A percentile compares a stretch with the other conserved stretches of the same genome.
These are phyloP conservation scores for Aspergillus funiculosus DNA, from an alignment of 495 filamentous ascomycete genomes.

Conservation along the genomic window DNA sequence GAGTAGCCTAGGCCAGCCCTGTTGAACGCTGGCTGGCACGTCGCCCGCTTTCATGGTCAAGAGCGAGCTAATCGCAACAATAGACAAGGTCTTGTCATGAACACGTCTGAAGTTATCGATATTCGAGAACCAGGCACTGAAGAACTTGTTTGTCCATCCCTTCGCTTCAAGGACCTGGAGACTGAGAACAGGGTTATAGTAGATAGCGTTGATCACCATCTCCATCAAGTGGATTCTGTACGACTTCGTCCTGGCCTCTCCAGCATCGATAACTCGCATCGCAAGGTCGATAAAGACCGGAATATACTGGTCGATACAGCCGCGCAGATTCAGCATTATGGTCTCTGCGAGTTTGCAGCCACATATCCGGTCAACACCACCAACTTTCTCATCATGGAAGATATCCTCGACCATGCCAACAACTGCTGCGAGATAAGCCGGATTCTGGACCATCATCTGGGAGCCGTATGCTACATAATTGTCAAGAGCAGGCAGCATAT, in stretches of 20 bases:
- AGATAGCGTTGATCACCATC: constrained; percentile 97
- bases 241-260: constrained; percentile 71
- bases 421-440: constrained; percentile 77
- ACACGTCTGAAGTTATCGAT: constrained; percentile 91
- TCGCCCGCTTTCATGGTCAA: constrained; percentile 69
- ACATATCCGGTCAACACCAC: constrained; percentile 92
- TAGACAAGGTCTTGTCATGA: constrained; percentile 97
- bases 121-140: constrained; percentile 93
- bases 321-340: constrained; percentile 91
- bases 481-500: constrained; percentile 96
- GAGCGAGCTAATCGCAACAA: constrained; percentile 82
- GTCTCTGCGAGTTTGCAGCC: constrained; percentile 98
- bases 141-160: constrained; percentile 98
- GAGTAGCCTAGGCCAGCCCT: constrained; percentile 93
- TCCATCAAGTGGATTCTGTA: constrained; percentile 96
- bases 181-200: constrained; percentile 83
- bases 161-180: constrained; percentile 83
- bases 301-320: constrained; percentile 80
- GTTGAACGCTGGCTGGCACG: constrained; percentile 81
- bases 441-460: constrained; percentile 70
- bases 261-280: constrained; percentile 69
- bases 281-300: constrained; percentile 82
- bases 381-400: constrained; percentile 80
- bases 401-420: constrained; percentile 76
- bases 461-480: constrained; percentile 93